Percentiles rank a stretch among this genome's conserved stretches.
Evolutionary conservation across 768 basidiomycete species (phyloP).

Genomic region (Sarcodon sp.): DNA sequence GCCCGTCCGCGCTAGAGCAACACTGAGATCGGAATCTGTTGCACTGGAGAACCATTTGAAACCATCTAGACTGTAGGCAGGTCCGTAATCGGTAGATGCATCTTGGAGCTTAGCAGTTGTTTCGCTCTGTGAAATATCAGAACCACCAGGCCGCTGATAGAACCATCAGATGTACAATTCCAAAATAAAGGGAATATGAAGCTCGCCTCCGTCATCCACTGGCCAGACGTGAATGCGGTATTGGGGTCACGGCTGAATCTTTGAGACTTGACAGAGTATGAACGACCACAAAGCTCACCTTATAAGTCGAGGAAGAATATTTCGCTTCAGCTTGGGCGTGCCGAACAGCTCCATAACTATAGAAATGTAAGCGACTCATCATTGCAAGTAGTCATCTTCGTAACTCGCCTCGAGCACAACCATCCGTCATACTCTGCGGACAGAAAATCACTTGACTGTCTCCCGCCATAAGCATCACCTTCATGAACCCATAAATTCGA

Average conservation of each 20-base stretch:
- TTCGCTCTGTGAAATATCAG: constrained; percentile 65
- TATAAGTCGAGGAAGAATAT: constrained; percentile 42
- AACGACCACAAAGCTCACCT: constrained; percentile 26
- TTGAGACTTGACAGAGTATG: neutral
- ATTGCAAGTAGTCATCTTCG: too few relatives aligned
- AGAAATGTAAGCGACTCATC: neutral
- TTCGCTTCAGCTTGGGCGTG: constrained; percentile 42
- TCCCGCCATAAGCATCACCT: constrained; percentile 45
- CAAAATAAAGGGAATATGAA: neutral
- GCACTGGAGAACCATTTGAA: constrained; percentile 84
- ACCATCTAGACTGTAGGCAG: constrained; percentile 46
- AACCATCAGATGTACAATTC: neutral
- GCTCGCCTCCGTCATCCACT: constrained; percentile 74
- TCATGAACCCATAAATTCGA: constrained; percentile 53
- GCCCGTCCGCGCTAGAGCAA: constrained; percentile 67
- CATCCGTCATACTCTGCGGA: constrained; percentile 74
- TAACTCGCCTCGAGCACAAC: constrained; percentile 42
- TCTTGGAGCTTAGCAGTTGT: constrained; percentile 35
- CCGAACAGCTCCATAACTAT: constrained; percentile 55
- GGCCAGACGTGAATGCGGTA: constrained; percentile 57
- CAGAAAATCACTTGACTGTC: constrained; percentile 62
- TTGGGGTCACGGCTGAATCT: constrained; percentile 45
- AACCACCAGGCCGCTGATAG: constrained; percentile 55
- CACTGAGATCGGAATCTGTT: constrained; percentile 59
- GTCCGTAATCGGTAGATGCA: constrained; percentile 22